A percentile compares a stretch with the other conserved stretches of the same genome.
Evolutionary conservation across 495 filamentous ascomycete species (phyloP).

Genomic region (Penicillium cosmopolitanum): DNA sequence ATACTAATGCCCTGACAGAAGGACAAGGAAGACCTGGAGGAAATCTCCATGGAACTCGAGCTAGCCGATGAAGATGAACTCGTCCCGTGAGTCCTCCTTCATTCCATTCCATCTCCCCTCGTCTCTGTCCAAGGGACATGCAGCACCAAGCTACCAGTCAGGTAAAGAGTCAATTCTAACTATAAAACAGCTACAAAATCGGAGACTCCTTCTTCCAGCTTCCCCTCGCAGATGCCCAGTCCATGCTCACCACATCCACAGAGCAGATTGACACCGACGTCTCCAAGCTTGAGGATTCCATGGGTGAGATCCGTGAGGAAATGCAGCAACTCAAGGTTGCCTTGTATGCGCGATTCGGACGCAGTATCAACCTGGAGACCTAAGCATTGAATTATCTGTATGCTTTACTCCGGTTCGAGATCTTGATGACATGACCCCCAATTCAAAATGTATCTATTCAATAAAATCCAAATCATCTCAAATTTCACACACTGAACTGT

Average conservation of each 20-base stretch:
- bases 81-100: conserved; percentile 67
- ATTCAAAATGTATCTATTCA: not conserved
- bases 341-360: conserved; percentile 91
- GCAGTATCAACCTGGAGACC: conserved; percentile 93
- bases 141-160: not conserved
- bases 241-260: conserved; percentile 72
- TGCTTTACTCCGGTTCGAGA: not conserved
- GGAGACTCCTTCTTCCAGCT: conserved; percentile 93
- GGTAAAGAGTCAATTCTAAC: not conserved
- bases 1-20: conserved; percentile 60
- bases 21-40: conserved; percentile 96
- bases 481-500: no score
- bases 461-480: no score
- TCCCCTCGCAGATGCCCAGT: conserved; percentile 79
- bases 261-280: conserved; percentile 77
- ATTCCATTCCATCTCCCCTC: not conserved
- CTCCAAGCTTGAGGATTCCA: conserved; percentile 70
- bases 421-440: conserved; percentile 5
- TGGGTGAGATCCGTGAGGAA: conserved; percentile 75
- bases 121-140: not conserved
- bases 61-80: conserved; percentile 93
- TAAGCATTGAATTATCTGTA: conserved; percentile 39
- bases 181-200: conserved; percentile 78
- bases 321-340: conserved; percentile 86
- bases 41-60: conserved; percentile 87